These are phyloP conservation scores for Calonectria naviculata DNA, from an alignment of 2,329 filamentous ascomycete genomes.

Conservation along the genomic window DNA sequence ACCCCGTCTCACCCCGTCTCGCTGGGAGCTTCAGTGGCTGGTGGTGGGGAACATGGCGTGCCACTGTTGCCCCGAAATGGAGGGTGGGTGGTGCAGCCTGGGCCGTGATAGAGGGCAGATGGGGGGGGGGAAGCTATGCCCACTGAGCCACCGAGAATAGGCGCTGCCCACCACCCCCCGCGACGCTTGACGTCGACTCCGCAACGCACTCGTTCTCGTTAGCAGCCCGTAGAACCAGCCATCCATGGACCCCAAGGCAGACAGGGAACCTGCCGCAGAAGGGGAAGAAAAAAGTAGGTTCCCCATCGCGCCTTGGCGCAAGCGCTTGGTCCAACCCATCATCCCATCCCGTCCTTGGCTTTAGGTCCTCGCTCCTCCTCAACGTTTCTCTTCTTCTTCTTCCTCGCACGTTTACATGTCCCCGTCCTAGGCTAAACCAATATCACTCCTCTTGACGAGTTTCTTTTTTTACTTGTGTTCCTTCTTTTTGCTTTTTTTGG, in stretches of 20 bases:
- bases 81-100: background rate
- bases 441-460: background rate
- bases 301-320: conserved; percentile 7
- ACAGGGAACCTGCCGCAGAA: background rate
- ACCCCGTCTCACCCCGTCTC: conserved; percentile 9
- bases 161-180: background rate
- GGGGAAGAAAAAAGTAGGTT: background rate
- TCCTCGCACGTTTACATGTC: background rate
- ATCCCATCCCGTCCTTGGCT: background rate
- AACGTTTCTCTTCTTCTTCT: background rate
- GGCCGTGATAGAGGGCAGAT: background rate
- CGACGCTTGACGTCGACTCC: conserved; percentile 2
- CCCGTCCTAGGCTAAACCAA: background rate
- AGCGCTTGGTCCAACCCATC: conserved; percentile 2
- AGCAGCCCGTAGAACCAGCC: background rate
- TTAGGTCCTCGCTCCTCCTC: conserved; percentile 2
- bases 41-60: conserved; percentile 9
- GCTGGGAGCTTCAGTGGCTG: conserved; percentile 14
- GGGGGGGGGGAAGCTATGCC: background rate
- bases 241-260: conserved; percentile 9
- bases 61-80: background rate
- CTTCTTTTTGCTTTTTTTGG: background rate
- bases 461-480: background rate
- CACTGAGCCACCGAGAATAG: conserved; percentile 7
- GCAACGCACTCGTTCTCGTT: background rate